phyloP scores from a whole-genome alignment of 2,329 filamentous ascomycete species.

The Cordyceps cicadae region DNA sequence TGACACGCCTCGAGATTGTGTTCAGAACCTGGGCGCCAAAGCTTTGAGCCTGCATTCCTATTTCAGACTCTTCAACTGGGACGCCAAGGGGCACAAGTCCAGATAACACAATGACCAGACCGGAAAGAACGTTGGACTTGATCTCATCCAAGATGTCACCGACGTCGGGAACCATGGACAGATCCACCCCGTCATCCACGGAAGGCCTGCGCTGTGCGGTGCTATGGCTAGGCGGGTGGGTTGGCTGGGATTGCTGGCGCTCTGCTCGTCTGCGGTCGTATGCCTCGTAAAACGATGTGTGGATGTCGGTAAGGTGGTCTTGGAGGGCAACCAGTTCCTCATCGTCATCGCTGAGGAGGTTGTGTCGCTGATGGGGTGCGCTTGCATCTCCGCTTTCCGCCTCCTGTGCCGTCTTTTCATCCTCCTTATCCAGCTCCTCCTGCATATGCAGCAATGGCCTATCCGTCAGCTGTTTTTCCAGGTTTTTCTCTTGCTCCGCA shows the following conservation, averaged over 20 bases:
- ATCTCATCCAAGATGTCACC: conserved; percentile 75
- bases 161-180: conserved; percentile 66
- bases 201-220: conserved; percentile 23
- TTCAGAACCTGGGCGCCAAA: conserved; percentile 66
- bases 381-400: conserved; percentile 20
- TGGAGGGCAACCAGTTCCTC: conserved; percentile 71
- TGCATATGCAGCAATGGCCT: conserved; percentile 87
- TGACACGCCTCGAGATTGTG: conserved; percentile 54
- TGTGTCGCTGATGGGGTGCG: conserved; percentile 48
- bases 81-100: conserved; percentile 79
- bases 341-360: conserved; percentile 81
- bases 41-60: conserved; percentile 74
- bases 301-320: conserved; percentile 65
- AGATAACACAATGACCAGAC: conserved; percentile 75
- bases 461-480: conserved; percentile 83
- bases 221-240: conserved; percentile 27
- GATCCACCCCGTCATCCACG: conserved; percentile 35
- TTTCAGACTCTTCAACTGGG: conserved; percentile 73
- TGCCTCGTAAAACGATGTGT: conserved; percentile 72
- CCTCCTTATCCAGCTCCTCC: conserved; percentile 78
- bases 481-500: conserved; percentile 75
- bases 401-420: conserved; percentile 29
- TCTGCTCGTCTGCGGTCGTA: conserved; percentile 54
- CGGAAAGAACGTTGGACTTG: conserved; percentile 67
- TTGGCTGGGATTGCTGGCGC: conserved; percentile 26